Evolutionary conservation across 2,329 filamentous ascomycete species (phyloP).

Genomic region (Colletotrichum godetiae): DNA sequence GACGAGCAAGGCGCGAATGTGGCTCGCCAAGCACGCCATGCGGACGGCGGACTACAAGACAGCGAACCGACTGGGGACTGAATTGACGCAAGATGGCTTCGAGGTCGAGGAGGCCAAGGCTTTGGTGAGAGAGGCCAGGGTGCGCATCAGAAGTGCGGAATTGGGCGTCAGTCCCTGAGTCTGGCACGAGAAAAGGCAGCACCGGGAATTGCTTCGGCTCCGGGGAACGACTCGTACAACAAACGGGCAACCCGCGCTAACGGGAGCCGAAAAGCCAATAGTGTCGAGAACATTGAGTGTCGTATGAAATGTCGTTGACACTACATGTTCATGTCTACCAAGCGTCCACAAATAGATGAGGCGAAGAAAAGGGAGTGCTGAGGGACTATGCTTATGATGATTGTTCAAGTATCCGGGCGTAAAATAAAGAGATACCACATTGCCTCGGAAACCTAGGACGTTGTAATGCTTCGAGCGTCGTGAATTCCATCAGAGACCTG

Average conservation of each 20-base stretch:
- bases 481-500: too few relatives aligned
- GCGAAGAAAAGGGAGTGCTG: not conserved
- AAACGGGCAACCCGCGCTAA: not conserved
- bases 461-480: too few relatives aligned
- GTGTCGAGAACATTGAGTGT: too few relatives aligned
- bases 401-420: not conserved
- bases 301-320: not conserved
- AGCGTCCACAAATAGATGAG: not conserved
- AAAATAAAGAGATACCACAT: conserved; percentile 11
- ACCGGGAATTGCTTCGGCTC: not conserved
- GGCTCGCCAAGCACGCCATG: conserved; percentile 89
- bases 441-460: not conserved
- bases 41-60: conserved; percentile 78
- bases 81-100: conserved; percentile 94
- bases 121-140: conserved; percentile 86
- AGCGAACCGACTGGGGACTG: conserved; percentile 84
- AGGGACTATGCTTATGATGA: not conserved
- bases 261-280: too few relatives aligned
- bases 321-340: not conserved
- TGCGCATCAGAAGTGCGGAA: conserved; percentile 71
- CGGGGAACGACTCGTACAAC: not conserved
- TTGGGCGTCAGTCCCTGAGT: conserved; percentile 21
- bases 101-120: conserved; percentile 98
- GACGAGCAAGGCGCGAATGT: conserved; percentile 92
- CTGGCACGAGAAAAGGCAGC: not conserved